Conservation (phyloP, 2,329 filamentous ascomycete species). For the Alternaria consortialis region DNA sequence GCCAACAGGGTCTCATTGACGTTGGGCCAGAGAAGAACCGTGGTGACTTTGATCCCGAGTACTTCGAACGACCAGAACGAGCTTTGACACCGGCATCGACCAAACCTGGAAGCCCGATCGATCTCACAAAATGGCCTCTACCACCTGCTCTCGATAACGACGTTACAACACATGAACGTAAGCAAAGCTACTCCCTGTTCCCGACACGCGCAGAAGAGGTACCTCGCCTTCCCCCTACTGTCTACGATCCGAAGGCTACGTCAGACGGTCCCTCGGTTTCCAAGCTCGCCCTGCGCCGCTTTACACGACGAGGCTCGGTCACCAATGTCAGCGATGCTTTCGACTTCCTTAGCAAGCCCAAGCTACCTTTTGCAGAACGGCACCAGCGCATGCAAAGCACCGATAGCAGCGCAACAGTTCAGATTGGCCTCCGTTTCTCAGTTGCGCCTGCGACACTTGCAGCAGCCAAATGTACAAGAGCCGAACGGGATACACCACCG, state of each 20-base stretch:
- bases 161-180: constrained; percentile 32
- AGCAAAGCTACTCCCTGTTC: constrained; percentile 51
- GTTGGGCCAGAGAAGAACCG: constrained; percentile 51
- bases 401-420: constrained; percentile 72
- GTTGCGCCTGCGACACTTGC: constrained; percentile 50
- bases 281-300: constrained; percentile 44
- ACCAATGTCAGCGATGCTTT: constrained; percentile 52
- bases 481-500: constrained; percentile 30
- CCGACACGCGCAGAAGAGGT: constrained; percentile 52
- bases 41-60: constrained; percentile 45
- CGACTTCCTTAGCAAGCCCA: constrained; percentile 47
- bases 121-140: constrained; percentile 49
- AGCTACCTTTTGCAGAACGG: constrained; percentile 50
- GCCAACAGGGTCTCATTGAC: constrained; percentile 48
- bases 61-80: constrained; percentile 45
- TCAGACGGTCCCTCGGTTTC: constrained; percentile 32
- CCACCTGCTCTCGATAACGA: constrained; percentile 42
- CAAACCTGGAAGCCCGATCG: constrained; percentile 38
- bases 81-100: constrained; percentile 42
- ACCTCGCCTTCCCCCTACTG: constrained; percentile 50
- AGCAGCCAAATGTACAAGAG: constrained; percentile 38
- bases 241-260: constrained; percentile 45
- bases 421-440: constrained; percentile 76
- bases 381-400: constrained; percentile 69
- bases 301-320: constrained; percentile 45